Percentiles rank a stretch among this genome's conserved stretches.
Evolutionary conservation across 306 rosid genomes (phyloP).

Genomic region (Sicyos baderoa): DNA sequence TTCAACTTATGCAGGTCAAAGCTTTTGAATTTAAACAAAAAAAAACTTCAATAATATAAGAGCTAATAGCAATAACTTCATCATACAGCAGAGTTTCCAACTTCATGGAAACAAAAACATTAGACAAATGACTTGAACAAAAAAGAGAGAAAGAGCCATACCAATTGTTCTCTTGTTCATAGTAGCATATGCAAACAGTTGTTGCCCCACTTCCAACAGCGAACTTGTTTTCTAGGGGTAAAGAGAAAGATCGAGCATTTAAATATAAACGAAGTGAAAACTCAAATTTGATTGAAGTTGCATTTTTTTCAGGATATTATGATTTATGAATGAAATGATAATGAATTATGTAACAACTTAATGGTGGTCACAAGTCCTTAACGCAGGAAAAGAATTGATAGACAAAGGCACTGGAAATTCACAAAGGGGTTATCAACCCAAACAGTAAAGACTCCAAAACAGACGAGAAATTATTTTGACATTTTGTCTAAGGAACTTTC

Average conservation of each 20-base stretch:
- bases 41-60: not conserved
- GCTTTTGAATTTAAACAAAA: not conserved
- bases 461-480: not conserved
- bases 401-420: not conserved
- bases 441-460: not conserved
- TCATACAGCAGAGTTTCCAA: not conserved
- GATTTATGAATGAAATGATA: slow-evolving; percentile 6
- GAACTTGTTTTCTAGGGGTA: slow-evolving; percentile 71
- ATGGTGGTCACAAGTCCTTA: not conserved
- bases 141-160: slow-evolving; percentile 22
- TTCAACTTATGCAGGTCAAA: slow-evolving; percentile 7
- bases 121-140: not conserved
- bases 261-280: not conserved
- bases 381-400: slow-evolving; percentile 2
- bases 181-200: slow-evolving; percentile 90
- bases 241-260: slow-evolving; percentile 7
- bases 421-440: not conserved
- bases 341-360: not conserved
- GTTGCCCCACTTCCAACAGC: slow-evolving; percentile 98
- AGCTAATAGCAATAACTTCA: not conserved
- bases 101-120: slow-evolving; percentile 15
- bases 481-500: not conserved
- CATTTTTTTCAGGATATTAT: not conserved
- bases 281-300: not conserved
- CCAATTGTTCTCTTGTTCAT: slow-evolving; percentile 97